Base-by-base conservation (phyloP, 805 yeast species). In the Spathaspora passalidarum region DNA sequence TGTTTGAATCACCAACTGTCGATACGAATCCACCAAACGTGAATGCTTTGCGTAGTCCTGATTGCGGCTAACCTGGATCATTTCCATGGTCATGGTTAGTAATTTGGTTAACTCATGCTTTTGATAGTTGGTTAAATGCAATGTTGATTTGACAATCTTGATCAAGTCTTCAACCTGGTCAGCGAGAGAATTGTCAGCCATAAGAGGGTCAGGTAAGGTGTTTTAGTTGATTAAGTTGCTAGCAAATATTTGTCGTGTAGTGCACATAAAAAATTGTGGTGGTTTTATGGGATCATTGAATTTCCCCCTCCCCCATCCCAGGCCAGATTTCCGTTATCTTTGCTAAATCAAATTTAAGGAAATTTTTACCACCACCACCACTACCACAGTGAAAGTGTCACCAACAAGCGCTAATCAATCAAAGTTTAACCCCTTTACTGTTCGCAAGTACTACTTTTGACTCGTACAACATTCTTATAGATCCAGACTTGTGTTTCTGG, bases 51-150 rank as follows among this genome's bases (percentile, higher is more conserved):
- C n/a, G 6, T 9, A 10, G 10, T 39, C 19, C 9, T 38, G 40
- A 4, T 5, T 9, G 14, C 9, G 37, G n/a, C 16, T 19, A 10
- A 20, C 26, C 6, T 9, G 20, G 9, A 39, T 29, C 34, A 39
- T 22, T 11, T 41, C 44, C 16, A 32, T 41, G 4, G 44, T 41
- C 34, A 41, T 19, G 5, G 14, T 22, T 16, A 44, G 19, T 22
- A 44, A 39, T 19, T 38, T 44, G 3, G 26, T 32, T 21, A 45
- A 41, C 18, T 42, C 43, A 22, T 34, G 44, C n/a, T 32, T 19
- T 22, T 42, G 44, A 18, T 19, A 20, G 5, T 20, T 18, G 4
- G 38, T 3, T 10, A 36, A 36, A 4, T 36, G 21, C 17, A 36
- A 10, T 4, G 19, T 36, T 10, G 38, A 18, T 9, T 36, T 36